These are phyloP conservation scores for Cicer yamashitae DNA, from an alignment of 306 rosid species.

Conservation along the genomic window DNA sequence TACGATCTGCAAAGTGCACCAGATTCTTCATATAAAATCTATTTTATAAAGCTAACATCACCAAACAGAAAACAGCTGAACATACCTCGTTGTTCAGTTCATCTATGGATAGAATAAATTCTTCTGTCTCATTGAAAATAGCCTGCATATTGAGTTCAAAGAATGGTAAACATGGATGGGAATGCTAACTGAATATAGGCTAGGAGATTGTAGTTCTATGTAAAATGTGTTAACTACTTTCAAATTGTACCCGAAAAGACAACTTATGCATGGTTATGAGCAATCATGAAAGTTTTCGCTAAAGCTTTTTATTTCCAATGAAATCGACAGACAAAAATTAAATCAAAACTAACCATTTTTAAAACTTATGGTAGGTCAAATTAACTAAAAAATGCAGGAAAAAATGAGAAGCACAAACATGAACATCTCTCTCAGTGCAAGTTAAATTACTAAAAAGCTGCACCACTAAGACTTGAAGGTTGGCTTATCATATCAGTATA, in stretches of 20 bases:
- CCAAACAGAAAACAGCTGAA: constrained; percentile 29
- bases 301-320: constrained; percentile 6
- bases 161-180: constrained; percentile 20
- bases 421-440: constrained; percentile 23
- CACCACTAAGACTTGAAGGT: constrained; percentile 17
- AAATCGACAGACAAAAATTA: constrained; percentile 8
- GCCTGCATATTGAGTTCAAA: constrained; percentile 61
- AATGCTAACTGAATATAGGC: constrained; percentile 3
- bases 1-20: constrained; percentile 66
- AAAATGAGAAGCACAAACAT: constrained; percentile 5
- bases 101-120: constrained; percentile 82
- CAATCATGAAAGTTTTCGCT: neutral
- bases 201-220: neutral
- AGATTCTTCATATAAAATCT: constrained; percentile 40
- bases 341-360: constrained; percentile 8
- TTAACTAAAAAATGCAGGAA: neutral
- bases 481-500: constrained; percentile 12
- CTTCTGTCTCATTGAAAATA: constrained; percentile 78
- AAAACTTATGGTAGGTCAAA: neutral
- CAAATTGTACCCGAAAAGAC: neutral
- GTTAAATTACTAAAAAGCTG: constrained; percentile 23
- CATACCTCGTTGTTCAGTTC: constrained; percentile 90
- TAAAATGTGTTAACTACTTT: neutral
- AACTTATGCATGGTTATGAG: neutral
- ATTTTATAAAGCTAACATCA: constrained; percentile 18